Conservation (phyloP, 805 yeast species). For the Tetrapisispora iriomotensis region DNA sequence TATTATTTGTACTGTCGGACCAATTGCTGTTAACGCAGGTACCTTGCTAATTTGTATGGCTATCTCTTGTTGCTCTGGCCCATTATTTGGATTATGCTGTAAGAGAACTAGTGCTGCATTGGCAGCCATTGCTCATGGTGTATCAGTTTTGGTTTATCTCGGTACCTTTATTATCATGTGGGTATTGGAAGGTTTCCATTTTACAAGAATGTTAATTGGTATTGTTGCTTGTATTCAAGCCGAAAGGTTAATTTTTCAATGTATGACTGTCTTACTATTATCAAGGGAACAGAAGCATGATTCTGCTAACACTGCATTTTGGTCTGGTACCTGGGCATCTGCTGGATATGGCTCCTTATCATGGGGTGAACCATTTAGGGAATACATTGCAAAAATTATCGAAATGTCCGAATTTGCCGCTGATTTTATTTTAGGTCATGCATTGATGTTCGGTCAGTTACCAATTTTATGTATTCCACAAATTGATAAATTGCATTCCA, state of each 20-base stretch:
- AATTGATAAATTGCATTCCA: conserved; percentile 94
- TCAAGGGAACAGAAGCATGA: conserved; percentile 95
- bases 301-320: conserved; percentile 93
- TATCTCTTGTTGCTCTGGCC: conserved; percentile 94
- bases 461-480: conserved; percentile 80
- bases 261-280: conserved; percentile 63
- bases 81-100: conserved; percentile 85
- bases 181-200: conserved; percentile 89
- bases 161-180: conserved; percentile 89
- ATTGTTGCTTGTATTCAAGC: conserved; percentile 70
- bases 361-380: conserved; percentile 92
- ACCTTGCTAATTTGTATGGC: conserved; percentile 62
- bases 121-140: conserved; percentile 95
- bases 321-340: conserved; percentile 99
- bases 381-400: conserved; percentile 82
- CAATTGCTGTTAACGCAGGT: conserved; percentile 85
- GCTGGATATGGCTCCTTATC: conserved; percentile 87
- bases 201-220: conserved; percentile 80
- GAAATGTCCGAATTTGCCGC: conserved; percentile 94
- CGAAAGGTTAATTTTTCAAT: conserved; percentile 79
- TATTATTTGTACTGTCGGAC: conserved; percentile 75
- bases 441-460: conserved; percentile 75
- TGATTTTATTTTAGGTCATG: conserved; percentile 88
- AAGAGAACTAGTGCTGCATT: conserved; percentile 91
- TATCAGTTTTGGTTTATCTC: conserved; percentile 79